These are phyloP conservation scores for Eucalyptus viminalis DNA, from an alignment of 345 rosid species.

Conservation along the genomic window DNA sequence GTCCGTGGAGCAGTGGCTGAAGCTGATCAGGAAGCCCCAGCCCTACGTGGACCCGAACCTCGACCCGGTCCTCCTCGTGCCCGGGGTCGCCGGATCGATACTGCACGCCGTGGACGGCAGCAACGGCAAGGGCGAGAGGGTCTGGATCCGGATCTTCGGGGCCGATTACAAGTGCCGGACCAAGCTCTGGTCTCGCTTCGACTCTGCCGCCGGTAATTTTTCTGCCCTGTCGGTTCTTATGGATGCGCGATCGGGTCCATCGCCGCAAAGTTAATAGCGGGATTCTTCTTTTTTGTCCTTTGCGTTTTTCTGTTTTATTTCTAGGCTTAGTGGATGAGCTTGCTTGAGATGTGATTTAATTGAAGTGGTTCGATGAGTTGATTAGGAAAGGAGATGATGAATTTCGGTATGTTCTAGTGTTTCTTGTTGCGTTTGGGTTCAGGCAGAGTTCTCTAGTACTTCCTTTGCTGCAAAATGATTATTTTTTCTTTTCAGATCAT, in stretches of 20 bases:
- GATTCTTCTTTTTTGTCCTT: not conserved
- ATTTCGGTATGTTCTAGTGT: not conserved
- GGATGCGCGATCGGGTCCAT: not conserved
- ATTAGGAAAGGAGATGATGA: not conserved
- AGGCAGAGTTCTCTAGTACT: not conserved
- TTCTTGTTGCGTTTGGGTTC: not conserved
- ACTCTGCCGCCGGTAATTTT: constrained; percentile 59
- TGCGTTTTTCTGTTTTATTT: not conserved
- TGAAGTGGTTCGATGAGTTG: not conserved
- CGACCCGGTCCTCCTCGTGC: constrained; percentile 86
- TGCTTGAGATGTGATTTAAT: not conserved
- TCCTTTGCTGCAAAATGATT: not conserved
- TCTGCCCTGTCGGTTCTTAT: not conserved
- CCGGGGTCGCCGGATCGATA: constrained; percentile 87
- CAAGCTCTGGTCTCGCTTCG: constrained; percentile 92
- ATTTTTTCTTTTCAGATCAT: not conserved
- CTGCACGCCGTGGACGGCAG: constrained; percentile 59
- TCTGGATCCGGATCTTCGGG: constrained; percentile 80
- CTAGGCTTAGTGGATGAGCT: not conserved
- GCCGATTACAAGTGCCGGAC: constrained; percentile 70
- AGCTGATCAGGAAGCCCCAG: constrained; percentile 32
- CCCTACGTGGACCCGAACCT: constrained; percentile 68
- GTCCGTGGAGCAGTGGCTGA: constrained; percentile 68
- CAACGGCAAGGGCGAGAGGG: constrained; percentile 50
- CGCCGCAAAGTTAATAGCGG: not conserved